Evolutionary conservation across 2,329 filamentous ascomycete genomes (phyloP).

Genomic region (Ophidiomyces ophidiicola): DNA sequence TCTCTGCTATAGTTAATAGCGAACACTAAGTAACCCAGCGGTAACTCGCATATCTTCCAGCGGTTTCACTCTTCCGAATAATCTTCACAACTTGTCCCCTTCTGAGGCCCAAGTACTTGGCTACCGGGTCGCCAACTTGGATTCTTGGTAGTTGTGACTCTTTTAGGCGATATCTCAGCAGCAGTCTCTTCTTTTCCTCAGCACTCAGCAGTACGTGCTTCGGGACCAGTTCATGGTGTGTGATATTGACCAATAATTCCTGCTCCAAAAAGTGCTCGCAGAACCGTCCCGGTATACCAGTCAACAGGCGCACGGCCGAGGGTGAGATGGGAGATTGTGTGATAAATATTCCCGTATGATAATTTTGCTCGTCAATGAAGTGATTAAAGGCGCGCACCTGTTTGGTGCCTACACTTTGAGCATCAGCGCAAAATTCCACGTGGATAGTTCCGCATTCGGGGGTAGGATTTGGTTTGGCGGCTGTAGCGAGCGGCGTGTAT

Average conservation of each 20-base stretch:
- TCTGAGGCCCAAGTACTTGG: conserved; percentile 79
- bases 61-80: conserved; percentile 87
- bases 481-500: conserved; percentile 61
- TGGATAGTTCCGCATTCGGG: conserved; percentile 78
- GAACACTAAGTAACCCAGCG: conserved; percentile 46
- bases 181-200: conserved; percentile 75
- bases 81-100: conserved; percentile 97
- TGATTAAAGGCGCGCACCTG: conserved; percentile 85
- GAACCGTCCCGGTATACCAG: conserved; percentile 61
- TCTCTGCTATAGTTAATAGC: neutral
- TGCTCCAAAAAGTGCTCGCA: conserved; percentile 95
- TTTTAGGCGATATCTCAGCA: conserved; percentile 87
- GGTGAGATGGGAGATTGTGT: conserved; percentile 71
- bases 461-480: conserved; percentile 53
- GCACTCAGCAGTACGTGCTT: conserved; percentile 81
- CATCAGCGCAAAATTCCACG: conserved; percentile 78
- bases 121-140: conserved; percentile 80
- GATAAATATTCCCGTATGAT: conserved; percentile 83
- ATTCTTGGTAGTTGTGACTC: conserved; percentile 94
- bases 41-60: conserved; percentile 93
- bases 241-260: conserved; percentile 95
- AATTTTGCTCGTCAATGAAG: conserved; percentile 65
- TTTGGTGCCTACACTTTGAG: conserved; percentile 66
- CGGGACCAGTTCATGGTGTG: conserved; percentile 90
- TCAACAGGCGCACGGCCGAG: conserved; percentile 76